Conservation (phyloP, 2,329 filamentous ascomycete genomes). For the Pseudopyricularia javanii region DNA sequence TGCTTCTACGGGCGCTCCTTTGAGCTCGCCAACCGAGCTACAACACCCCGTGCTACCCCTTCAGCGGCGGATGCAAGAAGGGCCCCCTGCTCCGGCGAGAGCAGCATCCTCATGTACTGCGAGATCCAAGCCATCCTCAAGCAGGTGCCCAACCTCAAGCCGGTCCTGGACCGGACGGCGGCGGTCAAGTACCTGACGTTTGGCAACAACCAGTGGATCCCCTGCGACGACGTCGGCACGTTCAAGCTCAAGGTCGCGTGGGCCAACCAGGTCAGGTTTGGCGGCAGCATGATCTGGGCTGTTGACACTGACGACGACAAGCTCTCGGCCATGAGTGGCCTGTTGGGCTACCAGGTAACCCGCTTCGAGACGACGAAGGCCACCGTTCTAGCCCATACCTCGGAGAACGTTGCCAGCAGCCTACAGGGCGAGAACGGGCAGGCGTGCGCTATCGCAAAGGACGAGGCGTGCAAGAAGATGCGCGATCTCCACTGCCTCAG, state of each 20-base stretch:
- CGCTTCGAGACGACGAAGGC: too few relatives aligned
- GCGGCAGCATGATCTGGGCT: slow-evolving; percentile 14
- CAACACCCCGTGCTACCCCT: slow-evolving; percentile 9
- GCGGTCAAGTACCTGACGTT: slow-evolving; percentile 15
- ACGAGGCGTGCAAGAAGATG: too few relatives aligned
- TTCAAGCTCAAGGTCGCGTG: slow-evolving; percentile 15
- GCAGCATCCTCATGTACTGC: slow-evolving; percentile 10
- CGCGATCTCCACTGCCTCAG: too few relatives aligned
- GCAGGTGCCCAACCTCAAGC: slow-evolving; percentile 3
- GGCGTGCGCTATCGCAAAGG: too few relatives aligned
- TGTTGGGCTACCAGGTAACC: too few relatives aligned
- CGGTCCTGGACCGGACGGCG: slow-evolving; percentile 9
- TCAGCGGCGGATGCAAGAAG: slow-evolving; percentile 7
- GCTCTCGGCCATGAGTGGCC: too few relatives aligned
- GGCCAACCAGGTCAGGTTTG: slow-evolving; percentile 14
- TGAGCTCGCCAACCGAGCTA: slow-evolving; percentile 8
- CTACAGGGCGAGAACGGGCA: too few relatives aligned
- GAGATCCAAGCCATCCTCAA: slow-evolving; percentile 11
- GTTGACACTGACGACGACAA: too few relatives aligned
- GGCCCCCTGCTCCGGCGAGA: slow-evolving; percentile 10
- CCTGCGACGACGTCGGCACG: slow-evolving; percentile 20
- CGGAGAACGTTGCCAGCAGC: too few relatives aligned
- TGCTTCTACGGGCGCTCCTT: slow-evolving; percentile 27
- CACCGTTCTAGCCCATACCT: too few relatives aligned
- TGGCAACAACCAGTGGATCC: slow-evolving; percentile 21